phyloP scores from a whole-genome alignment of 495 filamentous ascomycete genomes.

The Apodospora peruviana region DNA sequence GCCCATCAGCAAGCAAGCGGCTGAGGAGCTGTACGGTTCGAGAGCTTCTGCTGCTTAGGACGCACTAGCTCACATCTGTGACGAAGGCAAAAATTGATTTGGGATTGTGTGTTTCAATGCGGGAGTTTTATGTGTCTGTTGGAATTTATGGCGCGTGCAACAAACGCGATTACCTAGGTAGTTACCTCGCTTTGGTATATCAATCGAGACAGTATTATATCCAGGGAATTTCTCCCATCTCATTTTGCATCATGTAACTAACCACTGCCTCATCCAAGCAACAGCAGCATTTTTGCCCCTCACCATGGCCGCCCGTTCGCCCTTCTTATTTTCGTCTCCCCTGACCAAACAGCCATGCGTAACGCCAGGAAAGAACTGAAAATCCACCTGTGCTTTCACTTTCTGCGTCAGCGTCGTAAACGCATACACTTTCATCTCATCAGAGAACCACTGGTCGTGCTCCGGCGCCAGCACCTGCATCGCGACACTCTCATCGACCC shows the following conservation, averaged over 20 bases:
- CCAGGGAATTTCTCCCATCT: too few species aligned
- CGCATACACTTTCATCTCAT: conserved; percentile 46
- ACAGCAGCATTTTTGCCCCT: conserved; percentile 42
- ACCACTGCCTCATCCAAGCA: conserved; percentile 36
- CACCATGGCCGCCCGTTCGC: conserved; percentile 41
- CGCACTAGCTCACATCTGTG: too few species aligned
- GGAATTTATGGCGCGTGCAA: too few species aligned
- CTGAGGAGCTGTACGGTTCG: conserved; percentile 28
- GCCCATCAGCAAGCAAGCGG: conserved; percentile 22
- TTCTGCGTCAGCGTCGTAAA: conserved; percentile 40
- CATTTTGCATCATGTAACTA: too few species aligned
- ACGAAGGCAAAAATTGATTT: too few species aligned
- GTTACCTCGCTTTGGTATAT: too few species aligned
- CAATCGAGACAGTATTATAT: too few species aligned
- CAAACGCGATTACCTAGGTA: too few species aligned
- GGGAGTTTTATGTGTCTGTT: too few species aligned
- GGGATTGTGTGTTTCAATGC: too few species aligned
- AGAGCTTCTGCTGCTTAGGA: conserved; percentile 19
- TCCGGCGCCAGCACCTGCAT: conserved; percentile 56
- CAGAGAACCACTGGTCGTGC: conserved; percentile 39
- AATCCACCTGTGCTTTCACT: conserved; percentile 47
- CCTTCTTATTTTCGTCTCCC: conserved; percentile 35
- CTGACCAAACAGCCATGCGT: conserved; percentile 45
- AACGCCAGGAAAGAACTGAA: conserved; percentile 51
- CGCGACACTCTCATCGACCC: conserved; percentile 45